Conservation (phyloP, 176 grass and related monocot genomes). For the Rhipidocladum racemiflorum region DNA sequence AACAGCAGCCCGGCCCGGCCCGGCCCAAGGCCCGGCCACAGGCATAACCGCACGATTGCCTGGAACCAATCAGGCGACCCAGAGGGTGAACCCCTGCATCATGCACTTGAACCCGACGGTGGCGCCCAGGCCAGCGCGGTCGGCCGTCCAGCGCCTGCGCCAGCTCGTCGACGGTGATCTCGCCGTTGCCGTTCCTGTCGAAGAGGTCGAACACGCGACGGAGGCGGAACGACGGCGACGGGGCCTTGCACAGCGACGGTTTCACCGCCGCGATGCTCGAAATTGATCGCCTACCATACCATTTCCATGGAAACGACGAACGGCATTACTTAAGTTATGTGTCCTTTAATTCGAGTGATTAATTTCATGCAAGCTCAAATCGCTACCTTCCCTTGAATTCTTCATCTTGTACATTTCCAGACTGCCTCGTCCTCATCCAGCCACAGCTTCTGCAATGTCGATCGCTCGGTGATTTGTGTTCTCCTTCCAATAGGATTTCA, state of each 20-base stretch:
- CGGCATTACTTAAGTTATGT: background rate
- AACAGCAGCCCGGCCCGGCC: too few species aligned
- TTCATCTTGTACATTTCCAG: background rate
- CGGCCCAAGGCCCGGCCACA: too few species aligned
- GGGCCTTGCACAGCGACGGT: constrained; percentile 26
- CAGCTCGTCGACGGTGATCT: constrained; percentile 79
- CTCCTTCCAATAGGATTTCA: background rate
- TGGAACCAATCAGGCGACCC: constrained; percentile 17
- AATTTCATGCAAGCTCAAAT: background rate
- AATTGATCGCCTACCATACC: constrained; percentile 31
- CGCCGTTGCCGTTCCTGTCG: constrained; percentile 76
- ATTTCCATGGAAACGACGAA: background rate
- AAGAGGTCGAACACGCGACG: constrained; percentile 78
- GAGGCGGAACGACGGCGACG: constrained; percentile 67
- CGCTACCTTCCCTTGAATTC: background rate
- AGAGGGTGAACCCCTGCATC: constrained; percentile 61
- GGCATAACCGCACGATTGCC: too few species aligned
- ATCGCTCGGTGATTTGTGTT: background rate
- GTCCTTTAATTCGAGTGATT: background rate
- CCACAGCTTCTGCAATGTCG: background rate
- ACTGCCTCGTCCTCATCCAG: background rate
- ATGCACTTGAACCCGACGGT: constrained; percentile 65
- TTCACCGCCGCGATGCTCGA: constrained; percentile 25
- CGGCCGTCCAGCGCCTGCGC: constrained; percentile 66
- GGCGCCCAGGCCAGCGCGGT: constrained; percentile 34